Conservation (phyloP, 306 rosid genomes). For the Inga leiocalycina region DNA sequence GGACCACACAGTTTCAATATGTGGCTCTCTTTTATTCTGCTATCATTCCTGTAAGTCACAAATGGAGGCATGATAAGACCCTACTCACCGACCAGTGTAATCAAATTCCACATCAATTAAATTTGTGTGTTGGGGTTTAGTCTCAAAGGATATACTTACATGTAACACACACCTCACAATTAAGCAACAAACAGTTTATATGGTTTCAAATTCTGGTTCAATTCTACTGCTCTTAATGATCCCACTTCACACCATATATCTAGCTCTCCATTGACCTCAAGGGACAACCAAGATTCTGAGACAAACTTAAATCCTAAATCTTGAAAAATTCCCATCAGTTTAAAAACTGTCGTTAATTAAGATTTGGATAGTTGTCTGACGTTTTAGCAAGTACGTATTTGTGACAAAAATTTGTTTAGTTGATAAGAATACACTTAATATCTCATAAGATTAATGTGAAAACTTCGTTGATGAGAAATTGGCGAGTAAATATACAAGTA, state of each 20-base stretch:
- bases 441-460: background rate
- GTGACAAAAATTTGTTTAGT: background rate
- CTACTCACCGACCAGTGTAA: slow-evolving; percentile 24
- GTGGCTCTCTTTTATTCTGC: slow-evolving; percentile 38
- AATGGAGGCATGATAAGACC: slow-evolving; percentile 33
- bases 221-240: slow-evolving; percentile 34
- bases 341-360: background rate
- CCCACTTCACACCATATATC: slow-evolving; percentile 17
- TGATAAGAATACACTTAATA: background rate
- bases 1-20: slow-evolving; percentile 14
- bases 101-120: slow-evolving; percentile 1
- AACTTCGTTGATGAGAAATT: too few species aligned
- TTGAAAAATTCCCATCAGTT: background rate
- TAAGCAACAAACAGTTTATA: slow-evolving; percentile 16
- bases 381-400: background rate
- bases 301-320: background rate
- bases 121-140: background rate
- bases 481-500: too few species aligned
- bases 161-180: background rate
- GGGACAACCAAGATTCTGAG: slow-evolving; percentile 26
- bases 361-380: background rate
- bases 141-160: background rate
- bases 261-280: slow-evolving; percentile 47
- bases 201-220: slow-evolving; percentile 19
- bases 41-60: slow-evolving; percentile 36